Evolutionary conservation across 176 grass and related monocot species (phyloP).

Genomic region (Coix lacrymajobi): DNA sequence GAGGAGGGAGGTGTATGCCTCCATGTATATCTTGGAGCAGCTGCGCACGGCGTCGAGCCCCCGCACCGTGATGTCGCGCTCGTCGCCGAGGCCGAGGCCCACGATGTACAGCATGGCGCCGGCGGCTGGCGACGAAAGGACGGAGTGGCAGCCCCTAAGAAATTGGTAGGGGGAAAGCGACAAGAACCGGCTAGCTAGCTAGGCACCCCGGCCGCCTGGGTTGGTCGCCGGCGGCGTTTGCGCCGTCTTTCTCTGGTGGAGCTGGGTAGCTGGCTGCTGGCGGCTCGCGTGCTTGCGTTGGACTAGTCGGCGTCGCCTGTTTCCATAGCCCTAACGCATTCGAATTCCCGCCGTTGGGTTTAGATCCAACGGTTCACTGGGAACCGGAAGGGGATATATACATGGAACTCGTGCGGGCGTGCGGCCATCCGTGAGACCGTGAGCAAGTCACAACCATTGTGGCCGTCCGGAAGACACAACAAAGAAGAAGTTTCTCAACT

Average conservation of each 20-base stretch:
- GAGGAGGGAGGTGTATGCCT: conserved; percentile 94
- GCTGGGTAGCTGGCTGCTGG: no score
- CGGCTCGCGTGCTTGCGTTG: background rate
- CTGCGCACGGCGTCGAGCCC: conserved; percentile 73
- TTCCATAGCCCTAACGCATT: conserved; percentile 3
- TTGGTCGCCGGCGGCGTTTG: background rate
- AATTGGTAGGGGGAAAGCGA: background rate
- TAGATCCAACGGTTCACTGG: conserved; percentile 1
- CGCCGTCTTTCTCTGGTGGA: background rate
- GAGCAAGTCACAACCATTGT: no score
- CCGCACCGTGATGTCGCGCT: conserved; percentile 83
- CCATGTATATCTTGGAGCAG: conserved; percentile 80
- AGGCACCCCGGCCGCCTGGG: background rate
- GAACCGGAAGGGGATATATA: background rate
- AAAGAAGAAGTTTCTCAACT: no score
- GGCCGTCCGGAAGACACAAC: no score
- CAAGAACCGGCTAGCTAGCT: background rate
- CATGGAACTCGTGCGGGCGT: background rate
- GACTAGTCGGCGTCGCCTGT: background rate
- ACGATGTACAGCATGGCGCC: conserved; percentile 51
- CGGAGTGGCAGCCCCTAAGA: background rate
- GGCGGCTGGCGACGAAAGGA: background rate
- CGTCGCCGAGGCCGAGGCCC: conserved; percentile 71
- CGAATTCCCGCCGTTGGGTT: background rate
- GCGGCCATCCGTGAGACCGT: no score